phyloP scores from a whole-genome alignment of 306 rosid genomes.

The Alnus rubra region DNA sequence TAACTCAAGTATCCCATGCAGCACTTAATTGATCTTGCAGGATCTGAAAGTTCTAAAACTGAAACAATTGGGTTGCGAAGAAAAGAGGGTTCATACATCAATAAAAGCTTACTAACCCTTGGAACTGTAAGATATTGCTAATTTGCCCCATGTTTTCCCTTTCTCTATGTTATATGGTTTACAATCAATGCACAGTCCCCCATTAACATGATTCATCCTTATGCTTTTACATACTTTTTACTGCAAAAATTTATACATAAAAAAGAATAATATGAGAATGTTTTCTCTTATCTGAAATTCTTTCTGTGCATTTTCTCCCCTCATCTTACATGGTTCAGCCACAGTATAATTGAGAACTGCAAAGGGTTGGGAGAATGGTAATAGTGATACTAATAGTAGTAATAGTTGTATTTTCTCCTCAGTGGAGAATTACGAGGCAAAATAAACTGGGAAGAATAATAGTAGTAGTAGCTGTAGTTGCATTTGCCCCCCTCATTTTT shows the following conservation, averaged over 20 bases:
- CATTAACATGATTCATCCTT: constrained; percentile 8
- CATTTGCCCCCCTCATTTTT: not conserved
- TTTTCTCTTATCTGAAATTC: not conserved
- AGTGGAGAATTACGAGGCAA: not conserved
- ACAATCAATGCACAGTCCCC: not conserved
- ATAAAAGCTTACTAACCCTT: constrained; percentile 83
- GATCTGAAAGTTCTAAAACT: constrained; percentile 89
- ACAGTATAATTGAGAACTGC: not conserved
- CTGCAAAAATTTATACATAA: not conserved
- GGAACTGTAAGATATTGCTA: constrained; percentile 69
- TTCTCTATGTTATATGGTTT: constrained; percentile 13
- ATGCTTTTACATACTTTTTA: not conserved
- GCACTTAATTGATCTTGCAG: constrained; percentile 97
- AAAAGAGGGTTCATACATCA: constrained; percentile 89
- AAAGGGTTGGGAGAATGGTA: not conserved
- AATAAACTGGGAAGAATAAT: not conserved
- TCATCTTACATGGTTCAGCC: not conserved
- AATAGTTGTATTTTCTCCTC: not conserved
- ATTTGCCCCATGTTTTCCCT: constrained; percentile 8
- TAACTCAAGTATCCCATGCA: constrained; percentile 41
- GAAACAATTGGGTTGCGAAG: constrained; percentile 89
- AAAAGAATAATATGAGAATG: not conserved
- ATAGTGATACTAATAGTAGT: not conserved
- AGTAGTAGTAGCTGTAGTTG: not conserved
- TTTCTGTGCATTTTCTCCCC: not conserved